Percentiles rank a stretch among this genome's conserved stretches.
These are phyloP conservation scores for Auricularia auricula-judae DNA, from an alignment of 768 basidiomycete genomes.

Conservation along the genomic window DNA sequence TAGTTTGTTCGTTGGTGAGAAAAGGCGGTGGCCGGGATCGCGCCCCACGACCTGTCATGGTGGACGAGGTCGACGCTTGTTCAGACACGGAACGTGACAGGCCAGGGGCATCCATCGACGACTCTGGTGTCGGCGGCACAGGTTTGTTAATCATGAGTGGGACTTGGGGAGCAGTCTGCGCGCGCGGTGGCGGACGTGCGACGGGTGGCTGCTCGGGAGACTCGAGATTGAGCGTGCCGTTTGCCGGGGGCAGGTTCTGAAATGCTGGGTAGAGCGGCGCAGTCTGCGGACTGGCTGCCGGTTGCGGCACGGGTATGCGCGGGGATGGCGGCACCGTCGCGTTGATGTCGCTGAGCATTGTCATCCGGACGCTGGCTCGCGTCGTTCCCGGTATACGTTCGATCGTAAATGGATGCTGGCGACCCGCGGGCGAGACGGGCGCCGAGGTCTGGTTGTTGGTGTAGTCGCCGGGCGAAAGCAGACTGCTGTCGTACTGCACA, in stretches of 20 bases:
- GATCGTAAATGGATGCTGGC: not conserved
- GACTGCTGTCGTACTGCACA: slow-evolving; percentile 32
- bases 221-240: not conserved
- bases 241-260: not conserved
- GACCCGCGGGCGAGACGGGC: not conserved
- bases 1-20: slow-evolving; percentile 5
- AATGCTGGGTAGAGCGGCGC: slow-evolving; percentile 6
- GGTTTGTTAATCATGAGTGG: slow-evolving; percentile 23
- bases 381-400: not conserved
- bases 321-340: not conserved
- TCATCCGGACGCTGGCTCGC: not conserved
- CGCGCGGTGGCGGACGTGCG: slow-evolving; percentile 7
- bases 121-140: slow-evolving; percentile 22
- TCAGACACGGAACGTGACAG: not conserved
- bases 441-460: slow-evolving; percentile 1
- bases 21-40: slow-evolving; percentile 7
- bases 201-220: slow-evolving; percentile 16
- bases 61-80: not conserved
- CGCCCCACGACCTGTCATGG: slow-evolving; percentile 6
- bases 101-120: not conserved
- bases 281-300: slow-evolving; percentile 13
- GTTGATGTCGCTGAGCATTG: not conserved
- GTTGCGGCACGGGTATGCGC: not conserved
- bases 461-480: slow-evolving; percentile 24
- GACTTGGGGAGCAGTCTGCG: slow-evolving; percentile 6